Conservation (phyloP, 768 basidiomycete genomes). For the Panellus pusillus region DNA sequence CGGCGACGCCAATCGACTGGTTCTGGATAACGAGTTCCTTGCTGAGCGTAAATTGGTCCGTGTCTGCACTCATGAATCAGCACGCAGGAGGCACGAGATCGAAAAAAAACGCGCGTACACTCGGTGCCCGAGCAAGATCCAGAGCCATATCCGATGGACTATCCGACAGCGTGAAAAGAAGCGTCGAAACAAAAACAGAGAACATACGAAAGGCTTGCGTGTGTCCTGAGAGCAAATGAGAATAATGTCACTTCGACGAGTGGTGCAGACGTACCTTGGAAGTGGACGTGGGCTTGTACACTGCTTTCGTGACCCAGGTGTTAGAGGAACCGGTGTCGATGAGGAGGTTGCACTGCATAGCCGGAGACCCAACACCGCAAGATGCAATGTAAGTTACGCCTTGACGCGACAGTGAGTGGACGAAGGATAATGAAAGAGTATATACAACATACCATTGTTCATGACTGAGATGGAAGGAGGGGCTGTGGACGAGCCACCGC, state of each 20-base stretch:
- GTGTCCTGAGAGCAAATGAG: constrained; percentile 12
- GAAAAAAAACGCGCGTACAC: constrained; percentile 7
- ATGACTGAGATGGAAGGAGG: background rate
- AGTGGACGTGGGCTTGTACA: constrained; percentile 39
- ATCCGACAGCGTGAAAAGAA: background rate
- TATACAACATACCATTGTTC: constrained; percentile 1
- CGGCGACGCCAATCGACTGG: constrained; percentile 52
- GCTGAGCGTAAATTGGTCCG: constrained; percentile 20
- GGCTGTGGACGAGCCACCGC: no score
- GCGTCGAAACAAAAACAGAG: background rate
- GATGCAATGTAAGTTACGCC: constrained; percentile 17
- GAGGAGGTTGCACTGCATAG: constrained; percentile 16
- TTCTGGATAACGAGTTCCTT: constrained; percentile 36
- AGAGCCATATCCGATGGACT: constrained; percentile 47
- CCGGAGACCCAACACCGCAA: constrained; percentile 3
- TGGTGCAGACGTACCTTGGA: constrained; percentile 22
- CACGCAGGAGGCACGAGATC: background rate
- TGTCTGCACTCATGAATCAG: background rate
- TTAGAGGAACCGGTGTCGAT: constrained; percentile 42
- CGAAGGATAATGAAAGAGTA: background rate
- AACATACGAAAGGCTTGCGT: constrained; percentile 12
- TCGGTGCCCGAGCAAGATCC: constrained; percentile 42
- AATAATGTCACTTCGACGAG: background rate
- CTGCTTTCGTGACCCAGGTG: constrained; percentile 41
- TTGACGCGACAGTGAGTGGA: background rate